Conservation (phyloP, 2,329 filamentous ascomycete genomes). For the Seiridium cupressi region DNA sequence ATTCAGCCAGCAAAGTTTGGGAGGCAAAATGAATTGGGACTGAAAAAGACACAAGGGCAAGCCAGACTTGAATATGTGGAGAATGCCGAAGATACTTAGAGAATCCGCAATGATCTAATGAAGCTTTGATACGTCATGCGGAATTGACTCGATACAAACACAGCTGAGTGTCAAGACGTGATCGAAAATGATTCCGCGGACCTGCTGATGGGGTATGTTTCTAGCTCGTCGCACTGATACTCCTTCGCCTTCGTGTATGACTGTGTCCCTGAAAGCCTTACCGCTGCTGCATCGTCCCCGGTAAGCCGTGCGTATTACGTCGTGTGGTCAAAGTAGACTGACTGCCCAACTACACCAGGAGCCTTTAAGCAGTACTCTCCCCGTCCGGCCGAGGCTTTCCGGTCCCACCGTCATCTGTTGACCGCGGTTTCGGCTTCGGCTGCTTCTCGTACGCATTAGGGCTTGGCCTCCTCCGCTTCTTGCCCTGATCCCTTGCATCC, state of each 20-base stretch:
- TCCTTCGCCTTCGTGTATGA: too few relatives aligned
- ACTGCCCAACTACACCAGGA: too few relatives aligned
- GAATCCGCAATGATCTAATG: background rate
- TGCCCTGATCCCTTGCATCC: slow-evolving; percentile 27
- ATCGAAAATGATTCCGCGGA: background rate
- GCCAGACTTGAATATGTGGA: background rate
- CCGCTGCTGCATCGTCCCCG: too few relatives aligned
- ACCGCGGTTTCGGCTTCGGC: slow-evolving; percentile 50
- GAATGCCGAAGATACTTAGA: background rate
- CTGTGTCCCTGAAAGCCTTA: too few relatives aligned
- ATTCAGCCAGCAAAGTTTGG: background rate
- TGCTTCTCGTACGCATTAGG: slow-evolving; percentile 83
- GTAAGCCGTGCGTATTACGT: too few relatives aligned
- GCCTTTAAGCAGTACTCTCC: background rate
- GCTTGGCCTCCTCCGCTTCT: slow-evolving; percentile 56
- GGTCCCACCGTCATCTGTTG: slow-evolving; percentile 8
- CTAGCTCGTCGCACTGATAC: too few relatives aligned
- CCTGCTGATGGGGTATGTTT: background rate
- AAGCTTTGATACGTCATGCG: background rate
- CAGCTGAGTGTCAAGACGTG: background rate
- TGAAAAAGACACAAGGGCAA: background rate
- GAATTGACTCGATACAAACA: background rate
- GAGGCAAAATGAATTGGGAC: background rate
- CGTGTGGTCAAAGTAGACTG: too few relatives aligned
- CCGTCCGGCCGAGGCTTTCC: background rate